Conservation (phyloP, 257 asterid species). For the Solanum pennellii region DNA sequence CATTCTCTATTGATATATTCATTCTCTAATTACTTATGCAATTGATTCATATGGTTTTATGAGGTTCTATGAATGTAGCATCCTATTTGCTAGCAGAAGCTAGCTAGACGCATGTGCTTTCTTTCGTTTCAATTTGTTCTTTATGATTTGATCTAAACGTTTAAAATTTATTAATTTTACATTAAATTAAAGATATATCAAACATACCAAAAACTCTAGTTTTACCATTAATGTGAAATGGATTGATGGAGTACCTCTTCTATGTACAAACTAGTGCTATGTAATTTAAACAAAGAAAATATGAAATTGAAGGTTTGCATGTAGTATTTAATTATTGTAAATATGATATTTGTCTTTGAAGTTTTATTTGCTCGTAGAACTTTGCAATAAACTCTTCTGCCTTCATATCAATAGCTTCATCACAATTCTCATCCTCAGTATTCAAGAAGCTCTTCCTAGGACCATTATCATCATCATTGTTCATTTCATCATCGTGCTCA, state of each 20-base stretch:
- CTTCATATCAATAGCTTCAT: slow-evolving; percentile 54
- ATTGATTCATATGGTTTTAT: neutral
- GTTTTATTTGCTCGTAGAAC: slow-evolving; percentile 58
- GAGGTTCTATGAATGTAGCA: too few species aligned
- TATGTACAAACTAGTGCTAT: neutral
- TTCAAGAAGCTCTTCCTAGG: slow-evolving; percentile 2
- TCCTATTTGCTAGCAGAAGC: too few species aligned
- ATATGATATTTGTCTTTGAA: slow-evolving; percentile 44
- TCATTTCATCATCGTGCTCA: neutral
- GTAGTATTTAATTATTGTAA: neutral
- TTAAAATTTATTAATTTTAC: accelerated
- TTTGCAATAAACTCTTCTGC: slow-evolving; percentile 73
- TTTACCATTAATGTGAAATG: neutral
- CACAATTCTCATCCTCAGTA: neutral
- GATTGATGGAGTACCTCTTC: neutral
- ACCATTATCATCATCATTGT: neutral
- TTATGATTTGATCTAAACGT: accelerated
- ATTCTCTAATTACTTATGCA: neutral
- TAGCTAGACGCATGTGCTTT: too few species aligned
- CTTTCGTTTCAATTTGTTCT: too few species aligned
- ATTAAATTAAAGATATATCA: too few species aligned
- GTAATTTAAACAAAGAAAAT: too few species aligned
- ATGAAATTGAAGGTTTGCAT: too few species aligned
- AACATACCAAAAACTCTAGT: too few species aligned
- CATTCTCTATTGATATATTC: too few species aligned